phyloP scores from a whole-genome alignment of 169 alveolate species.

The Eimeria maxima region DNA sequence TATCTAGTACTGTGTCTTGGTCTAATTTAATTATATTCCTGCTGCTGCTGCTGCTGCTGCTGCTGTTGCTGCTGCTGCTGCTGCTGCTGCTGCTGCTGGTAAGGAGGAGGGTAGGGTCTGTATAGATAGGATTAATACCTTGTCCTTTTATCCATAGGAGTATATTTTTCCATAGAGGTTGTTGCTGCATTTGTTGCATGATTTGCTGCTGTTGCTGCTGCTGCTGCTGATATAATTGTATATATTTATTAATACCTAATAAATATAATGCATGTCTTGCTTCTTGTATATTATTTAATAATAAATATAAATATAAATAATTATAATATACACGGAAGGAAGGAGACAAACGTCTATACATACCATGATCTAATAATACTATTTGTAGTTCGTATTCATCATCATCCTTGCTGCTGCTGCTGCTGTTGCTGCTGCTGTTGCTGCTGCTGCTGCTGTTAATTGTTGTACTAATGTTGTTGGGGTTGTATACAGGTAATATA shows the following conservation, averaged over 20 bases:
- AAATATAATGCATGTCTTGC: background rate
- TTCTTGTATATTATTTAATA: background rate
- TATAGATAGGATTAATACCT: too few relatives aligned
- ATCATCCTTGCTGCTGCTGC: constrained; percentile 34
- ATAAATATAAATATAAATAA: constrained; percentile 55
- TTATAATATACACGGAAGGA: constrained; percentile 16
- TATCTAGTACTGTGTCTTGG: constrained; percentile 38
- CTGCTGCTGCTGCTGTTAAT: constrained; percentile 46
- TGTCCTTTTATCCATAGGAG: too few relatives aligned
- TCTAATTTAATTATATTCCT: background rate
- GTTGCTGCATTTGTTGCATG: constrained; percentile 9
- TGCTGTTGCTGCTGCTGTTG: constrained; percentile 28
- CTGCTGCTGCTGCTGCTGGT: constrained; percentile 6
- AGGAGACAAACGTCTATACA: constrained; percentile 85
- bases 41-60: background rate
- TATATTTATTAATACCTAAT: background rate
- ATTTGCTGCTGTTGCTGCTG: background rate
- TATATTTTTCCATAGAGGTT: background rate
- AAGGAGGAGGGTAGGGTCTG: too few relatives aligned
- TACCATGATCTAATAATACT: constrained; percentile 91
- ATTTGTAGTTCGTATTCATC: constrained; percentile 51
- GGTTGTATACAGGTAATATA: background rate
- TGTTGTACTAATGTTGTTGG: background rate
- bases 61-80: constrained; percentile 54
- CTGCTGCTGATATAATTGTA: background rate